phyloP scores from a whole-genome alignment of 2,329 filamentous ascomycete species.

The Mycosphaerelloides madeirae region DNA sequence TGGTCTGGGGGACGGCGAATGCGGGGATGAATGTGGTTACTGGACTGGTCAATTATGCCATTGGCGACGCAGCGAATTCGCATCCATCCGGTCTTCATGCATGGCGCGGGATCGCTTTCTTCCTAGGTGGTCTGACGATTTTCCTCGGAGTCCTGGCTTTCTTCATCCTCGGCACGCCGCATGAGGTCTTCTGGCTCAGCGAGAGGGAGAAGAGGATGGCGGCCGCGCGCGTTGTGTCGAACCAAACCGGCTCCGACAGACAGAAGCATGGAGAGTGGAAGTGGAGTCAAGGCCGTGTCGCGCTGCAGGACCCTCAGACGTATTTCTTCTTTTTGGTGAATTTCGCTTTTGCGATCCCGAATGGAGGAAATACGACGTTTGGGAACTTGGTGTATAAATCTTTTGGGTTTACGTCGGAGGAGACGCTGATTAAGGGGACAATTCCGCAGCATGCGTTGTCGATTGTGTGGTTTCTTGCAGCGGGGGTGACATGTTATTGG shows the following conservation, averaged over 20 bases:
- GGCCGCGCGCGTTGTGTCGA: constrained; percentile 11
- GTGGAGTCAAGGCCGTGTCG: constrained; percentile 12
- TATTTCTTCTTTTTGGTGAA: constrained; percentile 13
- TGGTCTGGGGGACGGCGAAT: constrained; percentile 8
- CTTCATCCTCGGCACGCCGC: constrained; percentile 13
- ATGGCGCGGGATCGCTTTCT: constrained; percentile 13
- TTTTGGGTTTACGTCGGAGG: constrained; percentile 9
- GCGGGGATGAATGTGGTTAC: constrained; percentile 13
- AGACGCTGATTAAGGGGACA: constrained; percentile 5
- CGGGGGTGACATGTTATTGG: constrained; percentile 3
- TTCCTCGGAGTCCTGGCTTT: constrained; percentile 10
- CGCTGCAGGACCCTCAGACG: constrained; percentile 10
- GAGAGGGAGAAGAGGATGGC: constrained; percentile 11
- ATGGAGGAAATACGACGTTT: constrained; percentile 10
- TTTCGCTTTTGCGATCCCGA: constrained; percentile 12
- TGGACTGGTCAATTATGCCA: constrained; percentile 11
- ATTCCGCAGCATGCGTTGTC: constrained; percentile 5
- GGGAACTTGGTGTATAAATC: constrained; percentile 8
- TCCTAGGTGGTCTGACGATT: constrained; percentile 12
- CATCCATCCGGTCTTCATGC: constrained; percentile 6
- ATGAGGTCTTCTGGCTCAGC: constrained; percentile 11
- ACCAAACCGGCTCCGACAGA: constrained; percentile 13
- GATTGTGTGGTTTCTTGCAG: constrained; percentile 5
- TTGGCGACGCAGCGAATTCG: constrained; percentile 8
- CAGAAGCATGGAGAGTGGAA: constrained; percentile 13